Base-by-base conservation (phyloP, 371 early-diverging fungal species). In the Mortierella polycephala region DNA sequence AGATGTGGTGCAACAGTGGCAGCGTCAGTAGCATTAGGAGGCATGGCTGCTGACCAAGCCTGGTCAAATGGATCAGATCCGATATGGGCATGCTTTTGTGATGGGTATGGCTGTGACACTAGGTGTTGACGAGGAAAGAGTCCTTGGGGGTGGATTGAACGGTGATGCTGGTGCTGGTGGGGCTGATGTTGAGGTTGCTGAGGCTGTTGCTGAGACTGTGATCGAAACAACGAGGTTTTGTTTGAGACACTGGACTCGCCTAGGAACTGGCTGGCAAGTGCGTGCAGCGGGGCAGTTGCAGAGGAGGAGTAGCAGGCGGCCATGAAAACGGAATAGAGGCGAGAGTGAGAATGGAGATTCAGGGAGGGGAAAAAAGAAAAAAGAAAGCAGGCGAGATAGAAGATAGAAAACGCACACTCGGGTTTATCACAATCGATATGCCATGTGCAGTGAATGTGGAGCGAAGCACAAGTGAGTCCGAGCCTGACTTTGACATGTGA, bases 231-330 rank as follows among this genome's bases (percentile, higher is more conserved):
- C 23, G 71, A 64, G 10, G 69, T 23, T 54, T 76, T 76, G 14
- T 64, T 51, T 1, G 71, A 46, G 53, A 64, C 62, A 60, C 68
- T 60, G 7, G 75, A 75, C 37, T 76, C 77, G 14, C 77, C 77
- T 41, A 76, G 69, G 50, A 76, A 39, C 37, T 68, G 66, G 62
- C 60, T 76, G 11, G 77, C 77, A 23, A 76, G 65, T 7, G 62
- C 69, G 50, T 76, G 71, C 41, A 76, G 44, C 3, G 77, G 77
- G 11, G 77, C 76, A 10, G 64, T 55, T n/a, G 57, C 75, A 13
- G 69, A 46, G 12, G 75, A 49, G 13, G 77, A 64, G 58, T 76
- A 76, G 59, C 77, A 76, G 1, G 59, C 67, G 14, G 77, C 70
- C 77, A 76, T 75, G 52, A 23, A 41, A 47, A 57, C 51, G 13